Conservation (phyloP, 805 yeast species). For the Candida michaelii region DNA sequence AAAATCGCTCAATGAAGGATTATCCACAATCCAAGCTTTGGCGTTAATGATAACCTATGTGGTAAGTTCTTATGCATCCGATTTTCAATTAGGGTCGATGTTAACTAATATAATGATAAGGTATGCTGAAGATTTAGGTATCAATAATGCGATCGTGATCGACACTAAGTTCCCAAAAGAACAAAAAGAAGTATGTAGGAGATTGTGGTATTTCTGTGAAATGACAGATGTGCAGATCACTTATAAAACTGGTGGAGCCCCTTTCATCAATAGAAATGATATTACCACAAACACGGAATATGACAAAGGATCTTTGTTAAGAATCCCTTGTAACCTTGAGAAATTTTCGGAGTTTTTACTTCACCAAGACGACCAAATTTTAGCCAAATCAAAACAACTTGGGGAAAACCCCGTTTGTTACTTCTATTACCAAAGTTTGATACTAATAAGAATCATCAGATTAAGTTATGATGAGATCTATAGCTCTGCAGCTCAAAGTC, state of each 20-base stretch:
- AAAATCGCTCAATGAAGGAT: constrained; percentile 47
- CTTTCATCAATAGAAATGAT: constrained; percentile 22
- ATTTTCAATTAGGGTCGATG: constrained; percentile 26
- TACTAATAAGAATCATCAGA: constrained; percentile 23
- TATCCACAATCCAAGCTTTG: constrained; percentile 49
- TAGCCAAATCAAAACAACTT: not conserved
- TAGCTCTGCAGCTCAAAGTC: constrained; percentile 19
- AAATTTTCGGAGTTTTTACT: constrained; percentile 10
- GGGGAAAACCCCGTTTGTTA: not conserved
- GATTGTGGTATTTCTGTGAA: constrained; percentile 33
- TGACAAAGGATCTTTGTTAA: constrained; percentile 16
- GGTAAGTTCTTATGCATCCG: constrained; percentile 23
- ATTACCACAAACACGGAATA: constrained; percentile 27
- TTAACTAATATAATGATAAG: constrained; percentile 27
- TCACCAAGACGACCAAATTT: not conserved
- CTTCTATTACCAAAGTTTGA: not conserved
- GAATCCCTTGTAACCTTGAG: not conserved
- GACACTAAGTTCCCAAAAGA: constrained; percentile 16
- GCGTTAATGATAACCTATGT: constrained; percentile 44
- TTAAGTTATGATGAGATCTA: constrained; percentile 25
- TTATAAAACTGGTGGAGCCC: constrained; percentile 30
- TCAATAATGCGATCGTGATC: constrained; percentile 19
- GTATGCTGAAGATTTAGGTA: constrained; percentile 31
- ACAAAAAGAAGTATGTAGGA: constrained; percentile 17
- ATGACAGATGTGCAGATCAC: constrained; percentile 26